Conservation (phyloP, 2,329 filamentous ascomycete genomes). For the Nakataea oryzae region DNA sequence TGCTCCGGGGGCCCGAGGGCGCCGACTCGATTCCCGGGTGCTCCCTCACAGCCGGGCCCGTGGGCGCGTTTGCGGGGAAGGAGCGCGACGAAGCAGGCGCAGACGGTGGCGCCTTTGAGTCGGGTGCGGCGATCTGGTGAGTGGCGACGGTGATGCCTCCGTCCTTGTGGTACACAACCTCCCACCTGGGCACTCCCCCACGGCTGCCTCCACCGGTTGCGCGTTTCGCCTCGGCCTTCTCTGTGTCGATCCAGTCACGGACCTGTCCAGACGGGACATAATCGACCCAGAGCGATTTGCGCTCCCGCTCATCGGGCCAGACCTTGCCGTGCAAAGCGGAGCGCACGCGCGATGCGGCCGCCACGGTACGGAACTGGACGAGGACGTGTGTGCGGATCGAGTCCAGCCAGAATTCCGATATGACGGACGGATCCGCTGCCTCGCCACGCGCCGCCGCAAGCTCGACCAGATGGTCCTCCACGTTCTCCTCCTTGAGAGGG, state of each 20-base stretch:
- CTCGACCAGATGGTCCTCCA: conserved; percentile 58
- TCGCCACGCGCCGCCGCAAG: conserved; percentile 51
- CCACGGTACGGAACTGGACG: conserved; percentile 56
- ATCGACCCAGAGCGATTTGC: conserved; percentile 80
- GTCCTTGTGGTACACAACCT: conserved; percentile 57
- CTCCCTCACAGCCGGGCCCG: conserved; percentile 15
- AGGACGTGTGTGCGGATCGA: conserved; percentile 82
- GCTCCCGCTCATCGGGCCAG: conserved; percentile 79
- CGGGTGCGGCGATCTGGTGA: conserved; percentile 29
- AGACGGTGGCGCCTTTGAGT: conserved; percentile 6
- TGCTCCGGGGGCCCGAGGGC: conserved; percentile 18
- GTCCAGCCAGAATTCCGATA: conserved; percentile 70
- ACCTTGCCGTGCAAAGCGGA: conserved; percentile 64
- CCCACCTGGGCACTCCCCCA: conserved; percentile 45
- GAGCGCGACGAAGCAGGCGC: conserved; percentile 12
- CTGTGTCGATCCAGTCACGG: conserved; percentile 61
- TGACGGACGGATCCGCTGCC: conserved; percentile 38
- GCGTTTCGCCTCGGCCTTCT: conserved; percentile 35
- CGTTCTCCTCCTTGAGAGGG: conserved; percentile 58
- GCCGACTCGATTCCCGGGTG: conserved; percentile 20
- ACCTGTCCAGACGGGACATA: conserved; percentile 74
- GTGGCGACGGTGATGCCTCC: conserved; percentile 43
- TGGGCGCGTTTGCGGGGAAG: conserved; percentile 12
- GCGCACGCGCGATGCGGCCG: conserved; percentile 68
- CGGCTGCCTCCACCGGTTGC: conserved; percentile 17